Conservation (phyloP, 345 rosid genomes). For the Salix brachista region DNA sequence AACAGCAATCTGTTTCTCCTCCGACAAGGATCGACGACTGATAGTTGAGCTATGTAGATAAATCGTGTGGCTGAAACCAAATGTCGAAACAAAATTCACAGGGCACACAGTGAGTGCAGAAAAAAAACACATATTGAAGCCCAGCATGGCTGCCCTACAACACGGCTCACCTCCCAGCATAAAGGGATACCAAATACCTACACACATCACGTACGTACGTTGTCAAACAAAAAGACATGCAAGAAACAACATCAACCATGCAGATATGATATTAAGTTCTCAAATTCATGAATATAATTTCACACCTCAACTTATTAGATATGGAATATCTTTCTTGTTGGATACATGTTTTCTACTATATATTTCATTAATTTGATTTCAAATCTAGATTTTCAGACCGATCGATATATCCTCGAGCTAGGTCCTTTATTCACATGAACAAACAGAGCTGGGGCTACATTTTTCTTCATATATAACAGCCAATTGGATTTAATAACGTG, state of each 20-base stretch:
- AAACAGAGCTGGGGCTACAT: background rate
- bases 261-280: background rate
- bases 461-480: too few relatives aligned
- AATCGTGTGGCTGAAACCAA: too few relatives aligned
- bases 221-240: background rate
- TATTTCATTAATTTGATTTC: background rate
- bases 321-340: background rate
- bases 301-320: background rate
- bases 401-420: background rate
- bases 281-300: background rate
- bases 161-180: conserved; percentile 20
- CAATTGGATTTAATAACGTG: background rate
- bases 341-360: background rate
- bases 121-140: background rate
- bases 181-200: too few relatives aligned
- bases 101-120: background rate
- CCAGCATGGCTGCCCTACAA: conserved; percentile 21
- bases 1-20: too few relatives aligned
- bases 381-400: background rate
- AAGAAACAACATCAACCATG: background rate
- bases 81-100: background rate
- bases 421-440: background rate
- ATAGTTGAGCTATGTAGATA: background rate
- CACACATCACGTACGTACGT: background rate
- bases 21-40: background rate